Evolutionary conservation across 371 early-diverging fungal species (phyloP).

Genomic region (Thermomucor indicae-seudaticae): DNA sequence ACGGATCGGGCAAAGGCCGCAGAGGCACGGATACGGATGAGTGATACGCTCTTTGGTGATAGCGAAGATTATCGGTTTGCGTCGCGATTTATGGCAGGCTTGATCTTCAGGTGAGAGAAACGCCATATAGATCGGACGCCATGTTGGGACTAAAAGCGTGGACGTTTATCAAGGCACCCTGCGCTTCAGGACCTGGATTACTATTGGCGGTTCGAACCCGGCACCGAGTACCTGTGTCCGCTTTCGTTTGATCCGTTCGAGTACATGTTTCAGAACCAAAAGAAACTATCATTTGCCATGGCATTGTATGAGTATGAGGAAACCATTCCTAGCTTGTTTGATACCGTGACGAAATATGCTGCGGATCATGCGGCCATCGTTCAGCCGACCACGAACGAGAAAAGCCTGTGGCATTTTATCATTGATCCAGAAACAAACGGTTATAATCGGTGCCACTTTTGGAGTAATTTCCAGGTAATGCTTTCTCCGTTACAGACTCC

Average conservation of each 20-base stretch:
- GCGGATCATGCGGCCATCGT: slow-evolving; percentile 31
- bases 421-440: slow-evolving; percentile 43
- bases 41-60: slow-evolving; percentile 33
- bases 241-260: slow-evolving; percentile 35
- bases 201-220: slow-evolving; percentile 43
- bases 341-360: slow-evolving; percentile 55
- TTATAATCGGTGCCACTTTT: slow-evolving; percentile 81
- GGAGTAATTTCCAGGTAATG: slow-evolving; percentile 56
- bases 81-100: slow-evolving; percentile 40
- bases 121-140: neutral
- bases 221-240: slow-evolving; percentile 43
- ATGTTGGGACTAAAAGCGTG: neutral
- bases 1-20: slow-evolving; percentile 27
- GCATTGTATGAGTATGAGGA: slow-evolving; percentile 74
- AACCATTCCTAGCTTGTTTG: slow-evolving; percentile 84
- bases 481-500: neutral
- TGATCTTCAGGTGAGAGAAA: slow-evolving; percentile 28
- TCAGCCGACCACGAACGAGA: slow-evolving; percentile 5
- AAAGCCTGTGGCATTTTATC: slow-evolving; percentile 37
- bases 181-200: slow-evolving; percentile 34
- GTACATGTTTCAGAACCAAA: slow-evolving; percentile 31
- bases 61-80: slow-evolving; percentile 40
- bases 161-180: slow-evolving; percentile 25
- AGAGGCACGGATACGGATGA: slow-evolving; percentile 13
- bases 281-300: slow-evolving; percentile 63